Evolutionary conservation across 805 yeast genomes (phyloP), one percentile per base, ranked within the genome.

Genomic region (Ogataea salicorniae): DNA sequence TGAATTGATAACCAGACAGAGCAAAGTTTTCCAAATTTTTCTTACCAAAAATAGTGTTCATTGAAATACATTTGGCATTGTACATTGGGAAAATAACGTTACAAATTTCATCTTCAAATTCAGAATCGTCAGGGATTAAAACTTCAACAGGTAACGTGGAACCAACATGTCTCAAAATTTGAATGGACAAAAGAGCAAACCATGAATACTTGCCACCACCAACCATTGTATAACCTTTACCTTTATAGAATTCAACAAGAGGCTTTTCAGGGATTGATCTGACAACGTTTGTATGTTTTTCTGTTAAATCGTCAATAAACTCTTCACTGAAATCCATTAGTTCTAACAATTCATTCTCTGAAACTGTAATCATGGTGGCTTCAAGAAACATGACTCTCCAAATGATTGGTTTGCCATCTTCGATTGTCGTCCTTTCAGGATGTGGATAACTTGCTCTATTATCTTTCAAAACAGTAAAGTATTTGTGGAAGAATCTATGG

Each of bases 261-360:
- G 66, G 52, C 48, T 65, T 66, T 3, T 70, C 70, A 0, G 83
- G 84, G 62, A 81, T 60, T 33, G 63, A 62, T 6, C 60, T 59
- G 26, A 76, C 70, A 15, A 77, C 74, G 38, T 59, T 59, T 7
- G 54, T 42, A 57, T 81, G 85, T 4, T 78, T 67, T 15, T 55
- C 47, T 15, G 57, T 66, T 69, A 81, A 67, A 23, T 68, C 65
- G 0, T 54, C 54, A 31, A 76, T 59, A 52, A 78, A 80, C 0
- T 59, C 60, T 1, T 62, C 63, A 11, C 65, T 29, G 34, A 43
- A 46, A 13, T 37, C 39, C 22, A 37, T 22, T 36, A 41, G 31
- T 22, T 23, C 44, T 15, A 35, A 29, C 31, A 54, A 40, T 35
- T 43, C 48, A 31, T 41, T 37, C 22, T 37, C 49, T 8, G 48